Percentiles rank a stretch among this genome's conserved stretches.
Conservation (phyloP, 2,329 filamentous ascomycete genomes). For the Nannizzia gypsea region DNA sequence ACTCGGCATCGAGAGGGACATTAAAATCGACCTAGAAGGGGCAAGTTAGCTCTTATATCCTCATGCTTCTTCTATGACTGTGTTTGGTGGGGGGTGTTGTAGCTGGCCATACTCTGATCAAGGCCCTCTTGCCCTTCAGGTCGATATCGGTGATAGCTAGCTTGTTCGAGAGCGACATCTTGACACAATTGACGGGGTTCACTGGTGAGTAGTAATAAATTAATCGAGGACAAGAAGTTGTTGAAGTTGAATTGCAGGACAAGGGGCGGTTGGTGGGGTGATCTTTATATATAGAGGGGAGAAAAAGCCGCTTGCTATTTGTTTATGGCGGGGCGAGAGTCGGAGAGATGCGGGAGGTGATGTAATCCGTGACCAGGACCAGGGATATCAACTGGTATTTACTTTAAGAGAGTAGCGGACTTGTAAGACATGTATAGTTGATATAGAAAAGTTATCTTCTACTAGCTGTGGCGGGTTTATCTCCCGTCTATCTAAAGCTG, state of each 20-base stretch:
- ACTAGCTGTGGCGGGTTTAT: too few relatives aligned
- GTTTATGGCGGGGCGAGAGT: conserved; percentile 1
- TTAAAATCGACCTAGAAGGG: conserved; percentile 87
- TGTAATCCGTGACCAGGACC: neutral
- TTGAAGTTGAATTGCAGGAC: neutral
- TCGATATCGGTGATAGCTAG: conserved; percentile 93
- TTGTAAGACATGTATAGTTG: too few relatives aligned
- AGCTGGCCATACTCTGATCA: conserved; percentile 68
- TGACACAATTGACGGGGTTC: neutral
- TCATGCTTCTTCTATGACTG: neutral
- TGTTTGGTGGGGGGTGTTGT: neutral
- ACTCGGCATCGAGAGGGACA: conserved; percentile 84
- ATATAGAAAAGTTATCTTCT: too few relatives aligned
- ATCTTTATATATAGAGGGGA: neutral
- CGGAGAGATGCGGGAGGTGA: conserved; percentile 4
- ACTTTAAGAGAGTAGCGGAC: neutral
- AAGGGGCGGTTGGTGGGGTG: neutral
- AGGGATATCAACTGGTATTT: neutral
- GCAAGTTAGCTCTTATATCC: conserved; percentile 17
- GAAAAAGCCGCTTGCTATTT: neutral
- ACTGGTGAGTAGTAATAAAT: neutral
- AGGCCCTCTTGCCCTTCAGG: conserved; percentile 94
- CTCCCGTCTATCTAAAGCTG: neutral
- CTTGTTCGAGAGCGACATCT: conserved; percentile 98
- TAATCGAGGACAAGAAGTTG: neutral